A percentile compares a stretch with the other conserved stretches of the same genome.
phyloP scores from a whole-genome alignment of 257 asterid genomes.

The Coffea eugenioides region DNA sequence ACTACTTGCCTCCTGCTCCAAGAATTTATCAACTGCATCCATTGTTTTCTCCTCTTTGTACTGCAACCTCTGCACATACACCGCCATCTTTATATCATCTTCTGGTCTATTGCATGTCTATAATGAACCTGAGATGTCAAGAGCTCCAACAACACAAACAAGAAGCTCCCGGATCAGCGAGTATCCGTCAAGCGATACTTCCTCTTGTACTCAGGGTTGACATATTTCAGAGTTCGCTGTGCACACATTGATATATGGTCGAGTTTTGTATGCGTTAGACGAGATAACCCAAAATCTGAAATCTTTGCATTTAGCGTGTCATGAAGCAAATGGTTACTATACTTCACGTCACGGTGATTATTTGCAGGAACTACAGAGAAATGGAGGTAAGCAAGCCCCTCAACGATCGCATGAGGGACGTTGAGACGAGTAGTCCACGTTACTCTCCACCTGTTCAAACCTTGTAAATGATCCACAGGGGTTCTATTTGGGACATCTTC shows the following conservation, averaged over 20 bases:
- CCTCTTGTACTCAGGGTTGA: constrained; percentile 85
- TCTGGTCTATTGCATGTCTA: not conserved
- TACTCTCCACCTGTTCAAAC: constrained; percentile 29
- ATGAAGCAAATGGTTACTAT: constrained; percentile 80
- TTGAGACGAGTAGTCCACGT: constrained; percentile 54
- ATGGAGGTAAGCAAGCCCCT: constrained; percentile 85
- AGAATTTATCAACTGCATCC: constrained; percentile 2
- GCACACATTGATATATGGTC: constrained; percentile 92
- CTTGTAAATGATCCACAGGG: constrained; percentile 55
- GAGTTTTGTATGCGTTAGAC: constrained; percentile 73
- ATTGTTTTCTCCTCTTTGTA: constrained; percentile 51
- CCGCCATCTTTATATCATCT: constrained; percentile 51
- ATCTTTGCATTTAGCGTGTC: constrained; percentile 70
- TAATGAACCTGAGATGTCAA: too few species aligned
- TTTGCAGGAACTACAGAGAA: constrained; percentile 81
- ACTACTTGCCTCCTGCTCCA: constrained; percentile 56
- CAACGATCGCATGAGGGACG: constrained; percentile 73
- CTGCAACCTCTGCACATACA: constrained; percentile 68
- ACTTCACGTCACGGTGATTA: constrained; percentile 88
- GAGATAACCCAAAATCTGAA: constrained; percentile 79
- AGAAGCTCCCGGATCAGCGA: constrained; percentile 82
- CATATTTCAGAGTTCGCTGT: constrained; percentile 89
- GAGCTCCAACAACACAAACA: constrained; percentile 56
- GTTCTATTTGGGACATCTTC: constrained; percentile 69
- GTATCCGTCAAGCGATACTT: constrained; percentile 85